Base-by-base conservation (phyloP, 768 basidiomycete genomes). In the Strobilomyces echinocephalus region DNA sequence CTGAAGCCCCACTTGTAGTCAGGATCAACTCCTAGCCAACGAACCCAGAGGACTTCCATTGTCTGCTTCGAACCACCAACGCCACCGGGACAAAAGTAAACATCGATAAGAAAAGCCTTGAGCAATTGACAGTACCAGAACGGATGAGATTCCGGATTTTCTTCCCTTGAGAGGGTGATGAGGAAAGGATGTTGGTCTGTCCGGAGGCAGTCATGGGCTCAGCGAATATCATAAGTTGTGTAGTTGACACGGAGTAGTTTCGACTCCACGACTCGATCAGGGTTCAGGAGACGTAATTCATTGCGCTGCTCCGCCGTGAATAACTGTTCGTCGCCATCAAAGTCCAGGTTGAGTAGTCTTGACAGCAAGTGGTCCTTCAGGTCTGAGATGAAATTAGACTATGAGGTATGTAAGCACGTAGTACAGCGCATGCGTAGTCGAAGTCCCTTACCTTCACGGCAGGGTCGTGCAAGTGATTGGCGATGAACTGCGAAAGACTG, bases 201-300 rank as follows among this genome's bases (percentile, higher is more conserved):
- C 8, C n/a, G 8, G 2, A 49, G n/a, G 4, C 16, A 46, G 18
- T 54, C 33, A 4, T 46, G 8, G 2, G 2, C 52, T 3, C 43
- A 15, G 2, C 8, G 15, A 11, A 57, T 43, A 12, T 57, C 28
- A 1, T 57, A 55, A 5, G 5, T 43, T 0, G 35, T 55, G n/a
- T 57, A 57, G 35, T 57, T 58, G 30, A 56, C 24, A 24, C 7
- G 15, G 14, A 52, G 0, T 0, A 42, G 2, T 41, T 56, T 56
- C 0, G 34, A 58, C 21, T 56, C 50, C 15, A 58, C 15, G 0
- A 58, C 11, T 8, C 1, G 15, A 4, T 39, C 8, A 0, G 30
- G 21, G 24, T 51, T 56, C 3, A 34, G 8, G 7, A 58, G 12
- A 0, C 4, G 14, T 11, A 56, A 7, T 3, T 36, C 10, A 15